phyloP scores from a whole-genome alignment of 2,329 filamentous ascomycete species.

The Elsinoe fawcettii region DNA sequence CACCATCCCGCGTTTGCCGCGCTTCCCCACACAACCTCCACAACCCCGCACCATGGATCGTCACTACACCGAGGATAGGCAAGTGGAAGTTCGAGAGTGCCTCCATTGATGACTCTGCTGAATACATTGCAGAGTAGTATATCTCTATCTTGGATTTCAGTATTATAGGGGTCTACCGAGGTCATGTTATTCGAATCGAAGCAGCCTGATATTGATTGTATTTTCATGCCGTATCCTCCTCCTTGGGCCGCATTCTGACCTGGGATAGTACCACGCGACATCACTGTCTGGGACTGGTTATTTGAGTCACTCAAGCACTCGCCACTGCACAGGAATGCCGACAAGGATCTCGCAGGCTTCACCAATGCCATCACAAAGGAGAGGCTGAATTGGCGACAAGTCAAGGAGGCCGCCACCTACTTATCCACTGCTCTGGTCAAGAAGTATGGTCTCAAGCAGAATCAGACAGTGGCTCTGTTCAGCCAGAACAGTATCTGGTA shows the following conservation, averaged over 20 bases:
- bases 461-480: constrained; percentile 54
- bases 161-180: no score
- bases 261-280: constrained; percentile 42
- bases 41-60: neutral
- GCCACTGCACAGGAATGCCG: constrained; percentile 32
- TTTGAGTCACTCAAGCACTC: constrained; percentile 49
- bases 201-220: constrained; percentile 34
- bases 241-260: constrained; percentile 14
- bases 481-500: constrained; percentile 61
- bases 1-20: neutral
- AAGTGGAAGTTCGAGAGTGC: neutral
- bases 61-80: neutral
- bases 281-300: constrained; percentile 55
- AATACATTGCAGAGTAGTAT: no score
- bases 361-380: constrained; percentile 54
- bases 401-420: constrained; percentile 50
- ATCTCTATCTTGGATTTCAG: no score
- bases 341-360: constrained; percentile 40
- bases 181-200: constrained; percentile 31
- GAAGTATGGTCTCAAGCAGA: constrained; percentile 46
- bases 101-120: no score
- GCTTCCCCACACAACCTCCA: neutral
- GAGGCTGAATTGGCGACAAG: constrained; percentile 49
- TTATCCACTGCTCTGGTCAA: constrained; percentile 54
- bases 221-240: neutral